Base-by-base conservation (phyloP, 2,329 filamentous ascomycete species). In the Curvularia sp. region DNA sequence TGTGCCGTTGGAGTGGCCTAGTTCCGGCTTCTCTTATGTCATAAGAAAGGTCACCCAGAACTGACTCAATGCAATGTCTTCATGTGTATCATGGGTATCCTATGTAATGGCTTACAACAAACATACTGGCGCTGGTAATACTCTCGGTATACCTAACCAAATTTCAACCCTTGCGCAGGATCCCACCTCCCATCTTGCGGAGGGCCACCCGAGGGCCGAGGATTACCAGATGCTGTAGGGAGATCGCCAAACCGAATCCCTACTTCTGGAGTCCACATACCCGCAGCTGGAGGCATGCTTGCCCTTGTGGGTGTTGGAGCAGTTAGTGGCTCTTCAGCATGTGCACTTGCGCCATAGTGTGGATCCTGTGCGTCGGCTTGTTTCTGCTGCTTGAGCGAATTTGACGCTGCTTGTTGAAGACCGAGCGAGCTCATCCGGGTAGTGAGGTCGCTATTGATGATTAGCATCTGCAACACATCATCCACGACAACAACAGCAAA, bases 221-320 rank as follows among this genome's bases (percentile, higher is more conserved):
- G 54, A 45, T 72, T 71, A 28, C 71, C 72, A 51, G 69, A 69
- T 25, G 71, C 57, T 28, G 72, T 71, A 27, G 71, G 70, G 25
- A 72, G 61, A 3, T 79, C 83, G 1, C 86, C 86, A 75, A 97
- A 96, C 56, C 87, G 88, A 68, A 96, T 95, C 0, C 89, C 90
- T 82, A 91, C 88, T 2, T 89, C 88, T 0, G 92, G 91, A 54
- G 86, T 88, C 93, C 93, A 97, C 74, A 91, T 87, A 6, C 84
- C 79, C 67, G 84, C 76, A 61, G 80, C 68, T 3, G 69, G 74
- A 15, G 64, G 71, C 21, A 69, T 64, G 42, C 70, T 75, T 34
- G 77, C 77, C 55, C 77, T 68, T n/a, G 77, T 79, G 9, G 79
- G 78, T 4, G 72, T 77, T 15, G 76, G 73, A 10, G 75, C 79